A percentile compares a stretch with the other conserved stretches of the same genome.
Conservation (phyloP, 129 eudicot species). For the Ambrosia trifida region DNA sequence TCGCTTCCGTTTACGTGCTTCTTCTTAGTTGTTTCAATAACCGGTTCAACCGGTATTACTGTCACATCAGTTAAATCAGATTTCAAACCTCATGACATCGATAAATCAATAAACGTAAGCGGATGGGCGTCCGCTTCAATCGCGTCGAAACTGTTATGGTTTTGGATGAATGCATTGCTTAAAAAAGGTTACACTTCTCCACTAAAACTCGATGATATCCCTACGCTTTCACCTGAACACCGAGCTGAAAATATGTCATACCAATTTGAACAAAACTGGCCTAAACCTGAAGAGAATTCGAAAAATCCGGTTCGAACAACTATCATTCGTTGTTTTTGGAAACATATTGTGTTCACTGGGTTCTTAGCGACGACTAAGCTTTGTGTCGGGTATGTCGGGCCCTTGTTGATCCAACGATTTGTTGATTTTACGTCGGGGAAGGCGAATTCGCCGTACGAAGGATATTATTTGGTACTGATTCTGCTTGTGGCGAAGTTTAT, state of each 20-base stretch:
- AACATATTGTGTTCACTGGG: slow-evolving; percentile 47
- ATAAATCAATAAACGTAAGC: slow-evolving; percentile 38
- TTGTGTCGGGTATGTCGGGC: slow-evolving; percentile 59
- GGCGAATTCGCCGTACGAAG: slow-evolving; percentile 37
- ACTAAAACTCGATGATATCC: slow-evolving; percentile 53
- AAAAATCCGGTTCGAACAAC: slow-evolving; percentile 52
- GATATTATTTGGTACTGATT: slow-evolving; percentile 47
- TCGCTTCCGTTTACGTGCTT: slow-evolving; percentile 45
- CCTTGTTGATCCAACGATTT: slow-evolving; percentile 55
- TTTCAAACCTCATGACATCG: slow-evolving; percentile 19
- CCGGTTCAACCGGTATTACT: slow-evolving; percentile 56
- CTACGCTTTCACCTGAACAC: slow-evolving; percentile 54
- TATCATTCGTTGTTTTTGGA: slow-evolving; percentile 62
- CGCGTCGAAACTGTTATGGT: slow-evolving; percentile 50
- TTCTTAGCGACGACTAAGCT: slow-evolving; percentile 42
- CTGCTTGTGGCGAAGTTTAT: slow-evolving; percentile 45
- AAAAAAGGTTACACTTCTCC: slow-evolving; percentile 56
- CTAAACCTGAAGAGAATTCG: slow-evolving; percentile 43
- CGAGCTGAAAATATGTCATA: slow-evolving; percentile 52
- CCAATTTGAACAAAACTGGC: slow-evolving; percentile 61
- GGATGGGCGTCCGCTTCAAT: slow-evolving; percentile 63
- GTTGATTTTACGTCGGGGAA: slow-evolving; percentile 55
- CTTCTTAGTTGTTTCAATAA: slow-evolving; percentile 44
- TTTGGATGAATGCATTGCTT: slow-evolving; percentile 59
- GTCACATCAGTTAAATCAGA: slow-evolving; percentile 34